A percentile compares a stretch with the other conserved stretches of the same genome.
These are phyloP conservation scores for Dillenia suffruticosa DNA, from an alignment of 164 flowering plant genomes.

Conservation along the genomic window DNA sequence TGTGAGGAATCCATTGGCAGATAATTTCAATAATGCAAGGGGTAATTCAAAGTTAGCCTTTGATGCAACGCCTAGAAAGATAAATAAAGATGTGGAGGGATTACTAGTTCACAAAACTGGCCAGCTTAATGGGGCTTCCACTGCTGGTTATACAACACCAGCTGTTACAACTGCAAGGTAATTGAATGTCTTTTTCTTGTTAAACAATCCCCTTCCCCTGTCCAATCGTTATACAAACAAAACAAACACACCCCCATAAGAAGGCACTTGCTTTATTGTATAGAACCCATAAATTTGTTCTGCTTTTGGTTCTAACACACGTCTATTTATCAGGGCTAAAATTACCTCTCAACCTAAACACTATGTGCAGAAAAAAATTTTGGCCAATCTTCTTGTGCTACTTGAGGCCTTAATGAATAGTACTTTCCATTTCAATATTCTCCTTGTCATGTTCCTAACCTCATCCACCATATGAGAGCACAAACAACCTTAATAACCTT, in stretches of 20 bases:
- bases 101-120: conserved; percentile 12
- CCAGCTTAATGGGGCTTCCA: conserved; percentile 19
- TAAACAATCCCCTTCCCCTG: too few relatives aligned
- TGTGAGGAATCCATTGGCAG: conserved; percentile 81
- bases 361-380: too few relatives aligned
- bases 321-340: not conserved
- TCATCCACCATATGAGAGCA: too few relatives aligned
- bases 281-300: not conserved
- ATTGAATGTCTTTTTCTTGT: not conserved
- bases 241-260: not conserved
- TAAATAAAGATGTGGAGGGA: conserved; percentile 14
- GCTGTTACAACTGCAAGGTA: conserved; percentile 27
- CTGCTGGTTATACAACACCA: conserved; percentile 7
- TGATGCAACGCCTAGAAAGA: conserved; percentile 18
- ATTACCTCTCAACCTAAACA: too few relatives aligned
- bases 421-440: too few relatives aligned
- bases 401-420: too few relatives aligned
- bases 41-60: conserved; percentile 24
- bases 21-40: conserved; percentile 31
- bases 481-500: too few relatives aligned
- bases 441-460: too few relatives aligned
- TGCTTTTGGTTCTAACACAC: not conserved
- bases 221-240: not conserved
- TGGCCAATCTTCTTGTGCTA: too few relatives aligned
- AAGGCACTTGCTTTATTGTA: not conserved